Evolutionary conservation across 202 grass and related monocot species (phyloP).

Genomic region (Panicum hallii): DNA sequence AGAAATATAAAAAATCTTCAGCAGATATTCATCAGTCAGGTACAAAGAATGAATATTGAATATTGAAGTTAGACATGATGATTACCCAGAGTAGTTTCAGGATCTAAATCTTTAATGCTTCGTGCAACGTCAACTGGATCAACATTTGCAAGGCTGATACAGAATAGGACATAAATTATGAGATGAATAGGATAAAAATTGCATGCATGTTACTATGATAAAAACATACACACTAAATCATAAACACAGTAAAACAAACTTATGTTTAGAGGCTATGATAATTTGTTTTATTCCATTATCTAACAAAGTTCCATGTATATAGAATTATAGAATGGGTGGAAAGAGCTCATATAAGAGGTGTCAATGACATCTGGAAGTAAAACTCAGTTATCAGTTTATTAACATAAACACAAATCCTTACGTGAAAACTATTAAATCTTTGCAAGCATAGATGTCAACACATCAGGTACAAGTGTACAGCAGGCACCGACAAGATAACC

Average conservation of each 20-base stretch:
- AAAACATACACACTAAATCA: neutral
- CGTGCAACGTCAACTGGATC: constrained; percentile 97
- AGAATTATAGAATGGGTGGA: neutral
- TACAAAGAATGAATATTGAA: constrained; percentile 20
- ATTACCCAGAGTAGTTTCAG: constrained; percentile 95
- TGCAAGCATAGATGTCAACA: neutral
- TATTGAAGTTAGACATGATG: constrained; percentile 4
- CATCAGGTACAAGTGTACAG: neutral
- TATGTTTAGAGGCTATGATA: neutral
- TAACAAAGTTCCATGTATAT: neutral
- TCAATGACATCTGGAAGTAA: constrained; percentile 17
- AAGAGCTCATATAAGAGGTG: neutral
- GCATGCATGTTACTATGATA: neutral
- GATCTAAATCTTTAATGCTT: constrained; percentile 93
- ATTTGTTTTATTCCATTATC: neutral
- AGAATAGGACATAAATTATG: constrained; percentile 38
- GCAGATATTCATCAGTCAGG: constrained; percentile 17
- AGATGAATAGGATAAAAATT: constrained; percentile 27
- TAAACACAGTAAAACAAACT: neutral
- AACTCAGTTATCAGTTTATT: constrained; percentile 52
- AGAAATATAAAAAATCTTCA: constrained; percentile 33
- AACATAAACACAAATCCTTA: neutral
- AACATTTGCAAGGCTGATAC: constrained; percentile 94
- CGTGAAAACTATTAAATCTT: neutral
- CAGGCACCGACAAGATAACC: neutral